Evolutionary conservation across 352 stramenopile species (phyloP).

Genomic region (Globisporangium emineosum): DNA sequence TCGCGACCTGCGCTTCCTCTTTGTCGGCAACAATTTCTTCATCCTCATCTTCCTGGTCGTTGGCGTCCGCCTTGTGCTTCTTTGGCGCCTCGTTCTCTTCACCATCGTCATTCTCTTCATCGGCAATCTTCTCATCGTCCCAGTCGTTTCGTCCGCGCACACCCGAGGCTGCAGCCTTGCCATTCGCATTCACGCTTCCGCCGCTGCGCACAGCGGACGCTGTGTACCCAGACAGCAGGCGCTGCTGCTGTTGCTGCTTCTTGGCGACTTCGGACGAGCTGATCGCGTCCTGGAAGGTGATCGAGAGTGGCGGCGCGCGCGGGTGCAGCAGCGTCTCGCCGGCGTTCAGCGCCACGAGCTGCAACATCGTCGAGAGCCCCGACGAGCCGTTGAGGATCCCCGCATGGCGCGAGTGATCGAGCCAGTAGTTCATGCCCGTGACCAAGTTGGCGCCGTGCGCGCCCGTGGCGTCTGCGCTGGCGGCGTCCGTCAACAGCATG

Average conservation of each 20-base stretch:
- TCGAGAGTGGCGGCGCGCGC: slow-evolving; percentile 59
- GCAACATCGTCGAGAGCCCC: slow-evolving; percentile 29
- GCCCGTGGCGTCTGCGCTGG: slow-evolving; percentile 51
- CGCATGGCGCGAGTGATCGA: slow-evolving; percentile 21
- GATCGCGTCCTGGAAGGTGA: slow-evolving; percentile 42
- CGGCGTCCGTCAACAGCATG: slow-evolving; percentile 47
- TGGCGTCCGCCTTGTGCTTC: slow-evolving; percentile 24
- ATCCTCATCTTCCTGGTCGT: slow-evolving; percentile 21
- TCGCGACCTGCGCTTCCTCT: slow-evolving; percentile 15
- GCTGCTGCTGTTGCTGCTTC: slow-evolving; percentile 10
- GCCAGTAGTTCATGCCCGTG: slow-evolving; percentile 55
- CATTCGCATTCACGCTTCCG: not conserved
- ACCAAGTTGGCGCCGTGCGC: slow-evolving; percentile 57
- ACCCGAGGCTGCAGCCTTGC: slow-evolving; percentile 4
- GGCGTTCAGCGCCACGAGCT: slow-evolving; percentile 55
- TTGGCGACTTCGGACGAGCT: slow-evolving; percentile 15
- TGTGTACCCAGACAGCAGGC: slow-evolving; percentile 1
- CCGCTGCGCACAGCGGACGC: not conserved
- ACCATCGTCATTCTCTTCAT: slow-evolving; percentile 9
- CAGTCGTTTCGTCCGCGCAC: slow-evolving; percentile 40
- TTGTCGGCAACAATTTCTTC: slow-evolving; percentile 5
- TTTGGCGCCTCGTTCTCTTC: slow-evolving; percentile 14
- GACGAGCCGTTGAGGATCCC: slow-evolving; percentile 22
- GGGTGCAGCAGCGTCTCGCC: slow-evolving; percentile 73
- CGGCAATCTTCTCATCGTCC: slow-evolving; percentile 25